Evolutionary conservation across 1,284 basidiomycete genomes (phyloP).

Genomic region (Leccinum subrobustum): DNA sequence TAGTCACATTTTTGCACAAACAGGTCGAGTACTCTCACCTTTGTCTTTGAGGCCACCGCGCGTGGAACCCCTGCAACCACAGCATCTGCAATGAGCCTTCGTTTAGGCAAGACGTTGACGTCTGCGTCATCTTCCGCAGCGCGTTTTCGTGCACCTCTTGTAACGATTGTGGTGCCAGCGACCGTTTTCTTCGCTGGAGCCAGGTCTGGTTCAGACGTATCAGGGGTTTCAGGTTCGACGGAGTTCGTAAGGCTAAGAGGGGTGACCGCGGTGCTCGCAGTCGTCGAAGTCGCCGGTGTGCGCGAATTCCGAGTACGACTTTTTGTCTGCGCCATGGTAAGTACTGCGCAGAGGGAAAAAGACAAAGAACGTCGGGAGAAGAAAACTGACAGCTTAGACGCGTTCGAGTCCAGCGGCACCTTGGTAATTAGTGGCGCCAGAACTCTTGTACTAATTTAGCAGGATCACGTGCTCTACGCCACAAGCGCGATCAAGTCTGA

Average conservation of each 20-base stretch:
- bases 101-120: slow-evolving; percentile 37
- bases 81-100: slow-evolving; percentile 39
- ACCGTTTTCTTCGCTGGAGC: slow-evolving; percentile 7
- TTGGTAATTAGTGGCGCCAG: slow-evolving; percentile 24
- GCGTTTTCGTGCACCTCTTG: slow-evolving; percentile 32
- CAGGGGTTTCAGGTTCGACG: slow-evolving; percentile 39
- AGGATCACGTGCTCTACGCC: slow-evolving; percentile 20
- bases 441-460: slow-evolving; percentile 8
- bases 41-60: slow-evolving; percentile 29
- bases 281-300: slow-evolving; percentile 30
- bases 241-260: slow-evolving; percentile 28
- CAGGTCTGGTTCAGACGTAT: slow-evolving; percentile 40
- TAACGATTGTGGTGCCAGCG: slow-evolving; percentile 1
- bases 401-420: slow-evolving; percentile 12
- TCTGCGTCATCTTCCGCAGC: slow-evolving; percentile 31
- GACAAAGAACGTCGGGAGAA: slow-evolving; percentile 14
- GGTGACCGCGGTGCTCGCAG: slow-evolving; percentile 26
- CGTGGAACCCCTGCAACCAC: slow-evolving; percentile 51
- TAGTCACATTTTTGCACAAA: slow-evolving; percentile 6
- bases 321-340: slow-evolving; percentile 24
- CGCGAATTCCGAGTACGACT: slow-evolving; percentile 11
- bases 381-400: slow-evolving; percentile 27
- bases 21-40: slow-evolving; percentile 32
- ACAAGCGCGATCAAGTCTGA: slow-evolving; percentile 20
- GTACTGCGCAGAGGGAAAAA: neutral